These are phyloP conservation scores for Talaromyces sp. DNA, from an alignment of 2,329 filamentous ascomycete genomes.

Conservation along the genomic window DNA sequence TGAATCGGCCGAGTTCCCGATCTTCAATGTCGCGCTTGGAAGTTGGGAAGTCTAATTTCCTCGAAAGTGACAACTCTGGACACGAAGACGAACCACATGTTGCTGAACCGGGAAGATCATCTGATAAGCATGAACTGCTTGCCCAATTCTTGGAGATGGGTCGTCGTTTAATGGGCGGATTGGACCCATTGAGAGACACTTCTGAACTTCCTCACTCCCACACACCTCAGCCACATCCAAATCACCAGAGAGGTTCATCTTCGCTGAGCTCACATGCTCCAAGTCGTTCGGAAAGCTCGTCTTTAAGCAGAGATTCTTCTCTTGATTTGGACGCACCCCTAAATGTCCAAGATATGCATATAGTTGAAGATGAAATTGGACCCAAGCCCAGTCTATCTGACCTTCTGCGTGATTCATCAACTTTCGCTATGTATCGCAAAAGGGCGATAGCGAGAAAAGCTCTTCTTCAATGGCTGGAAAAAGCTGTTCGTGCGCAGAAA, in stretches of 20 bases:
- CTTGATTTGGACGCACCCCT: slow-evolving; percentile 21
- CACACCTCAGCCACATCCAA: slow-evolving; percentile 22
- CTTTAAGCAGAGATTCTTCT: neutral
- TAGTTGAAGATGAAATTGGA: slow-evolving; percentile 33
- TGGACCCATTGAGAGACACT: slow-evolving; percentile 22
- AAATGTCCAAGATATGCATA: neutral
- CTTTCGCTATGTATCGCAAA: slow-evolving; percentile 40
- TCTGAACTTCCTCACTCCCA: slow-evolving; percentile 1
- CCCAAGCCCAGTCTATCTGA: slow-evolving; percentile 48
- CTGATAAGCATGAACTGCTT: slow-evolving; percentile 32
- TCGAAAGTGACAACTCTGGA: slow-evolving; percentile 16
- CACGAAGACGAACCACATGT: slow-evolving; percentile 12
- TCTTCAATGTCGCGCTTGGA: slow-evolving; percentile 40
- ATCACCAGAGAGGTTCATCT: neutral
- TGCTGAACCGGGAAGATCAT: slow-evolving; percentile 16
- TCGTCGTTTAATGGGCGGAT: slow-evolving; percentile 29
- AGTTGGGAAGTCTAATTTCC: slow-evolving; percentile 31
- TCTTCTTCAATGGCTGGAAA: slow-evolving; percentile 45
- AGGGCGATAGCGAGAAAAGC: slow-evolving; percentile 33
- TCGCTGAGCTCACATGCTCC: neutral
- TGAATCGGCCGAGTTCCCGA: slow-evolving; percentile 36
- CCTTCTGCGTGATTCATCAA: slow-evolving; percentile 47
- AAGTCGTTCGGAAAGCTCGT: neutral
- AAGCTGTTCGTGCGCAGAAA: slow-evolving; percentile 33
- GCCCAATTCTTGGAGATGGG: slow-evolving; percentile 35